Evolutionary conservation across 352 stramenopile species (phyloP), one percentile per base, ranked within the genome.

Genomic region (Pythium vanterpoolii): DNA sequence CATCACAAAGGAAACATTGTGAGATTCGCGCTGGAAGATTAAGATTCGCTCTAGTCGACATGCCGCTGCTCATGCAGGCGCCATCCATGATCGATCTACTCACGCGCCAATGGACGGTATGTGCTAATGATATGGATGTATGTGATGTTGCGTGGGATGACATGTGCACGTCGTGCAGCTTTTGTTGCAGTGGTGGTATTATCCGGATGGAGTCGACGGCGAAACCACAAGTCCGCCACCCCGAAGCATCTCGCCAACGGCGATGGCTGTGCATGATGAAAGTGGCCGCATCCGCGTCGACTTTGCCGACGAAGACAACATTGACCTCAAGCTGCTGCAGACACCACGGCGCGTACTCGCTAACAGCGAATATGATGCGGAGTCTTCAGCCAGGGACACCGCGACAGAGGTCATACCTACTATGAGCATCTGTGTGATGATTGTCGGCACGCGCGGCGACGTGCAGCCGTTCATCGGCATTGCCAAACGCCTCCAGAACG

Each of bases 401-500:
- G 31, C 31, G 24, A 11, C 68, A 26, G 63, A 69, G 34, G 23
- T 73, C 18, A 70, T 67, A 21, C 74, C 77, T 8, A 18, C 36
- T 0, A 84, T 96, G 80, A 86, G 64, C 26, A 72, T 96, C 33
- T 90, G 90, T 45, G 95, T 96, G 63, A 93, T 97, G 82, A 83
- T 96, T 55, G 89, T 97, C n/a, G 89, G 89, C 24, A 96, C 89
- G 0, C 77, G 83, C 5, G 87, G 88, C 11, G 88, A 96, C 54
- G 87, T 96, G 21, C 79, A 94, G 70, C 87, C 87, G 8, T 96
- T 95, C 60, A 58, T 95, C 9, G 85, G 69, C 23, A 91, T 98
- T 36, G 90, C 87, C 27, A 89, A 92, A 60, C 71, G 83, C 19
- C 70, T 98, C 8, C 66, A 93, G 52, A 50, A 73, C 0, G 68